Percentiles rank a stretch among this genome's conserved stretches.
Conservation (phyloP, 192 early-diverging fungal species). For the Coemansia sp. region DNA sequence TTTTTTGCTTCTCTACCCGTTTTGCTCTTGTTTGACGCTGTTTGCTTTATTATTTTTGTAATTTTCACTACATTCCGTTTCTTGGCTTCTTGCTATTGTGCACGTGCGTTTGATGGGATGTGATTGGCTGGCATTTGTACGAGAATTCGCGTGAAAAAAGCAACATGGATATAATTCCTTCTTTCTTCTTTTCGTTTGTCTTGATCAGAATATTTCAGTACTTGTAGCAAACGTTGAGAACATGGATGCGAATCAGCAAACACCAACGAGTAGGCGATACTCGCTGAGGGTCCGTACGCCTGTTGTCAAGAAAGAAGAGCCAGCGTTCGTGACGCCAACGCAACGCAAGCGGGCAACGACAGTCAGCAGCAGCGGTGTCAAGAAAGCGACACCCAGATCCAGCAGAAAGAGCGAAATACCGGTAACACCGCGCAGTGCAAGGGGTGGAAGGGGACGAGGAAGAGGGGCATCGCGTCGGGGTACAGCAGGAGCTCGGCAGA, state of each 20-base stretch:
- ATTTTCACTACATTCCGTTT: background rate
- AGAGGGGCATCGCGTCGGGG: background rate
- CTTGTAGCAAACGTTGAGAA: background rate
- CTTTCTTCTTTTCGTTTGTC: background rate
- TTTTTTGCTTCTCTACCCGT: too few relatives aligned
- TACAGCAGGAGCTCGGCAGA: background rate
- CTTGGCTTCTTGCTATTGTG: too few relatives aligned
- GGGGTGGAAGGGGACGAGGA: conserved; percentile 7
- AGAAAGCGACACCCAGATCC: conserved; percentile 4
- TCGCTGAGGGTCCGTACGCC: conserved; percentile 40
- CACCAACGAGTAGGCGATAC: conserved; percentile 26
- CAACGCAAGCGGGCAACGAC: conserved; percentile 31
- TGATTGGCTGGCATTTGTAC: background rate
- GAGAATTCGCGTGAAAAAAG: background rate
- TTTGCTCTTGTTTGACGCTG: too few relatives aligned
- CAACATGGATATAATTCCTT: background rate
- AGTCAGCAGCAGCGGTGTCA: background rate
- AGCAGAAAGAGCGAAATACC: background rate
- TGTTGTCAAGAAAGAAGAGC: conserved; percentile 7
- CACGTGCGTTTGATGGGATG: background rate
- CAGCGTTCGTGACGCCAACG: conserved; percentile 1
- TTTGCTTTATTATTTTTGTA: background rate
- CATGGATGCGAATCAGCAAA: conserved; percentile 20
- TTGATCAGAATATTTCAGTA: background rate
- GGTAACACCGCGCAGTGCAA: background rate